These are phyloP conservation scores for Malus domestica DNA, from an alignment of 306 rosid genomes.

Conservation along the genomic window ASM211411v1 NC_041801.1:3739001-3739500, in stretches of 20 bases:
- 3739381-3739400: slow-evolving; percentile 13
- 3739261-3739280: too few relatives aligned
- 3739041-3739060: too few relatives aligned
- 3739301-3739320: too few relatives aligned
- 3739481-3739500: not conserved
- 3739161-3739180: too few relatives aligned
- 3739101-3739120: not conserved
- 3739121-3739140: not conserved
- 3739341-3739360: not conserved
- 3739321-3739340: not conserved
- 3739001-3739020: not conserved
- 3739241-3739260: too few relatives aligned
- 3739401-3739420: not conserved
- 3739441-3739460: slow-evolving; percentile 14
- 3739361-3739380: not conserved
- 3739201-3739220: too few relatives aligned
- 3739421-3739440: not conserved
- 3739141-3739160: not conserved
- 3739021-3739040: not conserved
- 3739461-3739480: slow-evolving; percentile 14
- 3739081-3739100: too few relatives aligned
- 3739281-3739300: too few relatives aligned
- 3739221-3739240: accelerated
- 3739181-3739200: too few relatives aligned
- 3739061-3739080: not conserved